These are phyloP conservation scores for Emmonsiellopsis sp. DNA, from an alignment of 2,329 filamentous ascomycete genomes.

Conservation along the genomic window DNA sequence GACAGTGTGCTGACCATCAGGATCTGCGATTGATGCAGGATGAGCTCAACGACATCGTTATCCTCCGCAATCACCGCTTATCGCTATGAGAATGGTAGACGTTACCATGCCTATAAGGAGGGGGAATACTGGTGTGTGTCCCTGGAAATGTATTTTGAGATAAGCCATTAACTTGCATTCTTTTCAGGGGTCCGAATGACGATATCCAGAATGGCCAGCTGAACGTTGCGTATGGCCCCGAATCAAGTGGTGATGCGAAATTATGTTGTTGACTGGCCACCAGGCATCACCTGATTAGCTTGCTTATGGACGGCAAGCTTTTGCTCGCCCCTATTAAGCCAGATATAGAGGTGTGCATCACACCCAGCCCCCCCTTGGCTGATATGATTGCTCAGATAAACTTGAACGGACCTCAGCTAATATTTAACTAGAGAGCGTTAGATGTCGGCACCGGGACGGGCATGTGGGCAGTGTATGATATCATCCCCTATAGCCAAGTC, in stretches of 20 bases:
- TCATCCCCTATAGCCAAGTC: neutral
- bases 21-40: too few relatives aligned
- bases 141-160: too few relatives aligned
- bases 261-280: too few relatives aligned
- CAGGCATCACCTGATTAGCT: neutral
- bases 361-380: too few relatives aligned
- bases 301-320: neutral
- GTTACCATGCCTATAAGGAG: conserved; percentile 19
- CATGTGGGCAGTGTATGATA: conserved; percentile 46
- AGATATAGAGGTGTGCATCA: neutral
- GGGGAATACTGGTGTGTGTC: conserved; percentile 9
- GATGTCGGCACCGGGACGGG: conserved; percentile 46
- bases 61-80: conserved; percentile 15
- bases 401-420: too few relatives aligned
- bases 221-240: conserved; percentile 14
- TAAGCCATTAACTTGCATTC: too few relatives aligned
- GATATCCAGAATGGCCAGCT: conserved; percentile 16
- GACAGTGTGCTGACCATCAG: too few relatives aligned
- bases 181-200: conserved; percentile 12
- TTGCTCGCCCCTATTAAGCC: neutral
- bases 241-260: neutral
- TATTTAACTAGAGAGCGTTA: neutral
- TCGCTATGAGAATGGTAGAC: conserved; percentile 16
- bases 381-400: too few relatives aligned
- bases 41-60: conserved; percentile 14